phyloP scores from a whole-genome alignment of 805 yeast genomes.

The Starmerella kuoi region DNA sequence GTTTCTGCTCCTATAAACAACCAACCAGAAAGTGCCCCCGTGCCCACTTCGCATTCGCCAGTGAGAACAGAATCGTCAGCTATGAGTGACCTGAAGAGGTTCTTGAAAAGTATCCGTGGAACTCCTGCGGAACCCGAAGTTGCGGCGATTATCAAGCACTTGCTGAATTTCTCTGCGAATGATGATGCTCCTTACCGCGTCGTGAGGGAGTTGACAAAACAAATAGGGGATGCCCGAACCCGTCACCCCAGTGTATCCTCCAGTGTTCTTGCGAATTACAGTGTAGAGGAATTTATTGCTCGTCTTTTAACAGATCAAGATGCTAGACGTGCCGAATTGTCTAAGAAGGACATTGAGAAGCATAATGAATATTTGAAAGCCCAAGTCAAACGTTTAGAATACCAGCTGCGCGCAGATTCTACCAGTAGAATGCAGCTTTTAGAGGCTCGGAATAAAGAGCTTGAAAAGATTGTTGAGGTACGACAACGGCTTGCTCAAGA shows the following conservation, averaged over 20 bases:
- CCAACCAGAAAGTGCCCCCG: not conserved
- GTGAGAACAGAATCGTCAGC: not conserved
- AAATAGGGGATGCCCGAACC: slow-evolving; percentile 29
- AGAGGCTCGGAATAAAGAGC: slow-evolving; percentile 50
- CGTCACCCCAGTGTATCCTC: slow-evolving; percentile 37
- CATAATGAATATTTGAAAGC: slow-evolving; percentile 46
- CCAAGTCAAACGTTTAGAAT: slow-evolving; percentile 50
- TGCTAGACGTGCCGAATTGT: slow-evolving; percentile 58
- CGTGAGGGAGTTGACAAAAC: slow-evolving; percentile 51
- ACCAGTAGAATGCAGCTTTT: slow-evolving; percentile 56
- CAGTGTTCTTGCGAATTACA: slow-evolving; percentile 44
- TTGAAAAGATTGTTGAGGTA: slow-evolving; percentile 43
- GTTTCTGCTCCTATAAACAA: not conserved
- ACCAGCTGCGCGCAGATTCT: slow-evolving; percentile 62
- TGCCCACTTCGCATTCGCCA: not conserved
- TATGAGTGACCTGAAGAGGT: slow-evolving; percentile 37
- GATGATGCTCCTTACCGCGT: slow-evolving; percentile 43
- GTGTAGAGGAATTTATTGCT: slow-evolving; percentile 60
- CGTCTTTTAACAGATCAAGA: slow-evolving; percentile 74
- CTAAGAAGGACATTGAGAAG: slow-evolving; percentile 41
- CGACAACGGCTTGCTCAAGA: slow-evolving; percentile 53
- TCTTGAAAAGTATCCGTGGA: slow-evolving; percentile 46
- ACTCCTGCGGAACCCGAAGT: slow-evolving; percentile 30
- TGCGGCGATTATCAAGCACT: slow-evolving; percentile 36
- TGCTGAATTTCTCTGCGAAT: slow-evolving; percentile 35